A percentile compares a stretch with the other conserved stretches of the same genome.
These are phyloP conservation scores for Phylloboletellus chloephorus DNA, from an alignment of 1,284 basidiomycete genomes.

Conservation along the genomic window DNA sequence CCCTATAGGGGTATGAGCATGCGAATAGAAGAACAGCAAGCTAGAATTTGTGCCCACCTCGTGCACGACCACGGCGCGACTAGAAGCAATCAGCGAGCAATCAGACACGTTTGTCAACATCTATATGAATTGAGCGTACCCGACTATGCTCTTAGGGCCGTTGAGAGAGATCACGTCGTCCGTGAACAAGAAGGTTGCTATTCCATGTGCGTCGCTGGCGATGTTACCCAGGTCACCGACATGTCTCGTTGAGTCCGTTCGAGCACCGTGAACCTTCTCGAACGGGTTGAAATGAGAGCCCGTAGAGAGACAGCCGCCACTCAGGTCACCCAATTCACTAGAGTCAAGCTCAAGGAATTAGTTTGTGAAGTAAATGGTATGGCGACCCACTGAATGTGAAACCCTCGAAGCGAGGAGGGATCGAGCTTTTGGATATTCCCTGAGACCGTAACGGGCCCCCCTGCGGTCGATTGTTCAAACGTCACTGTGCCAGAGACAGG, in stretches of 20 bases:
- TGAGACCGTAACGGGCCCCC: constrained; percentile 54
- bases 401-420: constrained; percentile 58
- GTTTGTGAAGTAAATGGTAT: not conserved
- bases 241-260: constrained; percentile 54
- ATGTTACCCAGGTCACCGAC: constrained; percentile 80
- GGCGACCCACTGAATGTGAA: constrained; percentile 69
- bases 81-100: constrained; percentile 21
- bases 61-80: constrained; percentile 61
- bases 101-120: constrained; percentile 9
- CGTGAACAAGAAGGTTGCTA: constrained; percentile 51
- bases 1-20: constrained; percentile 39
- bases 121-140: constrained; percentile 39
- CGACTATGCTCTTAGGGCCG: constrained; percentile 65
- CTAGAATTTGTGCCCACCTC: constrained; percentile 37
- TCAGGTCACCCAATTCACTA: constrained; percentile 65
- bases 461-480: constrained; percentile 54
- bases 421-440: constrained; percentile 61
- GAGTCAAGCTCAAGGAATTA: not conserved
- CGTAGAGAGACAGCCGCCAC: constrained; percentile 63
- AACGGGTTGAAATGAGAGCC: constrained; percentile 77
- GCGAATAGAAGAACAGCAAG: constrained; percentile 8
- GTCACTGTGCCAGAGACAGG: constrained; percentile 58
- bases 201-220: constrained; percentile 53
- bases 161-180: constrained; percentile 65
- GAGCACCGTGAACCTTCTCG: constrained; percentile 61